Evolutionary conservation across 768 basidiomycete species (phyloP).

Genomic region (Cantharellus anzutake): DNA sequence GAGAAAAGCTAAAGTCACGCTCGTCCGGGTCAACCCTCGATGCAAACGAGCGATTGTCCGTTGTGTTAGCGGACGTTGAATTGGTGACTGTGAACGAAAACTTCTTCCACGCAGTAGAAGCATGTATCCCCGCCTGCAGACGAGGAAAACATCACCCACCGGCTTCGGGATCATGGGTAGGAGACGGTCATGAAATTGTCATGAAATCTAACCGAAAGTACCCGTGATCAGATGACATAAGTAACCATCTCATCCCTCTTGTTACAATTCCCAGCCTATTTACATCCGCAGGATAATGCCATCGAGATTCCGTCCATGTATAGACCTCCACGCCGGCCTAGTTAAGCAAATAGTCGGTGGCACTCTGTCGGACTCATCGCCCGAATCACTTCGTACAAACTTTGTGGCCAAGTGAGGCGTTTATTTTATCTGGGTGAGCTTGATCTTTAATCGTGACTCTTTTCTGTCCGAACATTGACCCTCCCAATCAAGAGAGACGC

Average conservation of each 20-base stretch:
- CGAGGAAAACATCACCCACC: no score
- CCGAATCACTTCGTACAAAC: constrained; percentile 57
- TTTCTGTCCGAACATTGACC: not conserved
- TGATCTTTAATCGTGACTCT: not conserved
- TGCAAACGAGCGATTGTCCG: not conserved
- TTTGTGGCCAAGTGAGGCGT: constrained; percentile 54
- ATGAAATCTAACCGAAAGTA: no score
- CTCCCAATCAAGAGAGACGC: constrained; percentile 37
- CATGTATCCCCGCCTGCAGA: no score
- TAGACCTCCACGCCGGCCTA: constrained; percentile 86
- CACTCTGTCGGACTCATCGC: constrained; percentile 53
- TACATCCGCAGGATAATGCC: not conserved
- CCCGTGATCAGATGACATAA: no score
- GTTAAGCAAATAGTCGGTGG: constrained; percentile 99
- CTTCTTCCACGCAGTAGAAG: no score
- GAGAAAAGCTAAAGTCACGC: not conserved
- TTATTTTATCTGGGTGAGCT: not conserved
- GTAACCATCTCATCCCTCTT: no score
- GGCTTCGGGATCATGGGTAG: no score
- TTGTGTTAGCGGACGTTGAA: not conserved
- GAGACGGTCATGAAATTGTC: no score
- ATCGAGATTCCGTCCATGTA: constrained; percentile 64
- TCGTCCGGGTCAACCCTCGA: not conserved
- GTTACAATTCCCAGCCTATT: no score
- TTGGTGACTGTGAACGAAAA: not conserved